Conservation (phyloP, 208 protist species). For the Leishmania mexicana region DNA sequence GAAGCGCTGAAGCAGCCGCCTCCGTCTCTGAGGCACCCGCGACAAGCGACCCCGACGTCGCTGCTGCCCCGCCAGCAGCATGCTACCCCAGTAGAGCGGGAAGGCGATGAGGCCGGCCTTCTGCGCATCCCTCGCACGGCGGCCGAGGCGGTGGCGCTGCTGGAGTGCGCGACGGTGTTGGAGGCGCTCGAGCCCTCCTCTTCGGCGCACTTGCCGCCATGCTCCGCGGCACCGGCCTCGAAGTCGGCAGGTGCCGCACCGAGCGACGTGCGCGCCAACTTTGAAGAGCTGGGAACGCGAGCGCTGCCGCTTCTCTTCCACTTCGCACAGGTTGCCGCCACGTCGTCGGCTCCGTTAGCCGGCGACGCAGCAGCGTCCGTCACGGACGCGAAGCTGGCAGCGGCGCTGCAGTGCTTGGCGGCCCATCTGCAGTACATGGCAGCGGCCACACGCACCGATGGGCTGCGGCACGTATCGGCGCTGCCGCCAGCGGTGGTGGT, state of each 20-base stretch:
- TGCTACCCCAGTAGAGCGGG: background rate
- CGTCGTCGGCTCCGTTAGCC: background rate
- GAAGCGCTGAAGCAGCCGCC: background rate
- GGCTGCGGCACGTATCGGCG: slow-evolving; percentile 45
- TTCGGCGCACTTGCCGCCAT: background rate
- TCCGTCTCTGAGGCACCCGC: background rate
- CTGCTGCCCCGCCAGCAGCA: background rate
- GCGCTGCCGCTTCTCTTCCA: slow-evolving; percentile 22
- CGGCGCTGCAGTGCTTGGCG: slow-evolving; percentile 5
- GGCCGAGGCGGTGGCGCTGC: slow-evolving; percentile 9
- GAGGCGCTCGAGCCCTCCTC: slow-evolving; percentile 19
- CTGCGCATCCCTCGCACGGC: slow-evolving; percentile 10
- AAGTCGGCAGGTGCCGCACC: background rate
- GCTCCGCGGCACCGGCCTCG: background rate
- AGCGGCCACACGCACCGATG: slow-evolving; percentile 29
- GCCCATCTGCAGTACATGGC: slow-evolving; percentile 21
- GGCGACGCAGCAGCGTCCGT: too few relatives aligned
- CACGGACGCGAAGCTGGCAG: background rate
- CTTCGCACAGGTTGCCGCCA: background rate
- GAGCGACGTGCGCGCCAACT: slow-evolving; percentile 8
- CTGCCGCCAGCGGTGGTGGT: slow-evolving; percentile 56
- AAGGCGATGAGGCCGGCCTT: background rate
- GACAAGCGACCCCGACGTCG: background rate
- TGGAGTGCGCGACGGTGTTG: slow-evolving; percentile 12
- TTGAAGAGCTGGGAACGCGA: slow-evolving; percentile 6